phyloP scores from a whole-genome alignment of 805 yeast species.

The Ogataea henricii region DNA sequence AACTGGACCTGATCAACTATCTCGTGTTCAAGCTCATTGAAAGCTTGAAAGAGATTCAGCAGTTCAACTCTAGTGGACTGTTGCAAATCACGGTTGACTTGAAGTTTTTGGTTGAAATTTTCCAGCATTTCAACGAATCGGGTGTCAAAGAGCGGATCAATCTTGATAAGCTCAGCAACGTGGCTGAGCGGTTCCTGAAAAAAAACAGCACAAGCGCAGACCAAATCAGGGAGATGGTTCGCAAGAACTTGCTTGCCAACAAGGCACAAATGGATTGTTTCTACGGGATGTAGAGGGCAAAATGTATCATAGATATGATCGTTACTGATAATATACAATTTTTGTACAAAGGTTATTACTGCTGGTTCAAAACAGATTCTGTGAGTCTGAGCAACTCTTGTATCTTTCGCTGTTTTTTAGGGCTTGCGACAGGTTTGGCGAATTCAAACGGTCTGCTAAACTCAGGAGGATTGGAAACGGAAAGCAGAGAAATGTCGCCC shows the following conservation, averaged over 20 bases:
- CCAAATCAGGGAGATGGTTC: constrained; percentile 22
- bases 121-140: constrained; percentile 24
- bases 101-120: constrained; percentile 22
- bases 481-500: constrained; percentile 15
- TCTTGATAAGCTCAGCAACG: constrained; percentile 22
- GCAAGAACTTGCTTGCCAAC: constrained; percentile 23
- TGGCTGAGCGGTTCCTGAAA: constrained; percentile 22
- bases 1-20: constrained; percentile 24
- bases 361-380: constrained; percentile 25
- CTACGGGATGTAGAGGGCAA: constrained; percentile 12
- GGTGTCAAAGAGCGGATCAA: constrained; percentile 19
- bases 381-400: constrained; percentile 28
- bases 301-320: background rate
- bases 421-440: constrained; percentile 2
- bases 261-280: constrained; percentile 33
- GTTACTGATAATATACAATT: constrained; percentile 2
- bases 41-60: constrained; percentile 23
- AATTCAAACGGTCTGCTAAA: constrained; percentile 14
- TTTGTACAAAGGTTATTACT: constrained; percentile 4
- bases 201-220: constrained; percentile 21
- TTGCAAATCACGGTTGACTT: constrained; percentile 30
- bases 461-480: constrained; percentile 10
- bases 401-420: constrained; percentile 19
- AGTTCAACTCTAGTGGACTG: constrained; percentile 27
- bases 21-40: constrained; percentile 28